Evolutionary conservation across 257 asterid species (phyloP).

Genomic region (Craterostigma plantagineum): DNA sequence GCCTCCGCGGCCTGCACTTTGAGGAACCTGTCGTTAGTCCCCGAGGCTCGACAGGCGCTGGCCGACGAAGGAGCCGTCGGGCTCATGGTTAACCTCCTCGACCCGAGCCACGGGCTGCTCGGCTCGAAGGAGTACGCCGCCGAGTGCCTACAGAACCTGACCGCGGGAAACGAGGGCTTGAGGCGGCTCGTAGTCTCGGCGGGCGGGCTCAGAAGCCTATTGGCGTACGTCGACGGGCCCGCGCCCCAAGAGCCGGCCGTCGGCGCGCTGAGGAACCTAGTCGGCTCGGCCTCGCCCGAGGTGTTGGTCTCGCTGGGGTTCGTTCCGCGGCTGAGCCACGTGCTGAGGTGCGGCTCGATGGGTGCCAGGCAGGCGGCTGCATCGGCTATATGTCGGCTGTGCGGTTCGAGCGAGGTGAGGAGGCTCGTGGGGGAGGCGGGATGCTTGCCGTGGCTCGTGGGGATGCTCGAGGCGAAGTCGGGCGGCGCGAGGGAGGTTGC

Average conservation of each 20-base stretch:
- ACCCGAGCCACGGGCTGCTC: constrained; percentile 31
- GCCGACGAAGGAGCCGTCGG: constrained; percentile 59
- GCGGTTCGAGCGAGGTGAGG: constrained; percentile 34
- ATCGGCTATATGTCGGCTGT: constrained; percentile 45
- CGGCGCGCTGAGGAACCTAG: constrained; percentile 51
- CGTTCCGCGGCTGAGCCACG: constrained; percentile 54
- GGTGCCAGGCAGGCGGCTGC: constrained; percentile 72
- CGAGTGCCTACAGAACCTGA: constrained; percentile 65
- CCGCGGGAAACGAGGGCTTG: constrained; percentile 39
- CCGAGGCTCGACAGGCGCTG: constrained; percentile 44
- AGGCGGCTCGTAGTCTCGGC: constrained; percentile 36
- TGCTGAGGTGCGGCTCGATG: constrained; percentile 44
- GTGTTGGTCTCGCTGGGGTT: constrained; percentile 27
- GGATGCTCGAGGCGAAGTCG: constrained; percentile 57
- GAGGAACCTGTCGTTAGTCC: constrained; percentile 58
- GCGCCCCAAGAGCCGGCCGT: constrained; percentile 79
- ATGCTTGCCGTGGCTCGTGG: constrained; percentile 48
- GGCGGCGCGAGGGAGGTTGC: constrained; percentile 47
- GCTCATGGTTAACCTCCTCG: constrained; percentile 45
- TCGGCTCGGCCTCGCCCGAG: constrained; percentile 25
- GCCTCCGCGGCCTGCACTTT: constrained; percentile 65
- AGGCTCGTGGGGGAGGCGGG: constrained; percentile 47
- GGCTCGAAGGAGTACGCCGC: constrained; percentile 84
- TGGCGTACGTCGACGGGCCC: constrained; percentile 54
- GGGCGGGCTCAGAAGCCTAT: constrained; percentile 49